These are phyloP conservation scores for Sordariomycetes sp. DNA, from an alignment of 2,329 filamentous ascomycete genomes.

Conservation along the genomic window DNA sequence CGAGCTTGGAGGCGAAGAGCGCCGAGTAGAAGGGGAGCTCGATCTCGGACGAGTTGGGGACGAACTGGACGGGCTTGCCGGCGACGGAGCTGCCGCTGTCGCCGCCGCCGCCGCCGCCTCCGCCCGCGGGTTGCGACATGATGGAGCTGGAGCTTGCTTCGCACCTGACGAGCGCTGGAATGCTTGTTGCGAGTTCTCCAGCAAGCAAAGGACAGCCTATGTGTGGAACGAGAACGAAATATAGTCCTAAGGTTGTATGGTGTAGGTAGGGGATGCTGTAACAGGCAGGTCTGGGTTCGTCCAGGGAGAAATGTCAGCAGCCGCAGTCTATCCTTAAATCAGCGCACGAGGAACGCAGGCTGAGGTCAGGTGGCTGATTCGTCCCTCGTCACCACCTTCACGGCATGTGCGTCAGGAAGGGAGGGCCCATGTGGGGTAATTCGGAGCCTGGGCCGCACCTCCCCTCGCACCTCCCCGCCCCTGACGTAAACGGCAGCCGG, in stretches of 20 bases:
- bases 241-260: too few relatives aligned
- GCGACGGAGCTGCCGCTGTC: slow-evolving; percentile 1
- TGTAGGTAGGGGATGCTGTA: too few relatives aligned
- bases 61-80: slow-evolving; percentile 46
- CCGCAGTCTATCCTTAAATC: not conserved
- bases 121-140: not conserved
- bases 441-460: not conserved
- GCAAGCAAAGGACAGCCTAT: too few relatives aligned
- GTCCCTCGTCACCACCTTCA: not conserved
- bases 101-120: not conserved
- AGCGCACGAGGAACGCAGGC: not conserved
- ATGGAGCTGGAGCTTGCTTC: not conserved
- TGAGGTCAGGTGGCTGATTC: not conserved
- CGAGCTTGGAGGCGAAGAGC: slow-evolving; percentile 86
- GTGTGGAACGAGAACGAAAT: too few relatives aligned
- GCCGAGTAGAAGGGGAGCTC: slow-evolving; percentile 91
- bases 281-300: too few relatives aligned
- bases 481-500: not conserved
- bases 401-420: not conserved
- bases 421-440: not conserved
- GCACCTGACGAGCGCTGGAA: too few relatives aligned
- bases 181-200: too few relatives aligned
- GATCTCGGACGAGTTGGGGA: slow-evolving; percentile 85
- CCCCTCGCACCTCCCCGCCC: not conserved
- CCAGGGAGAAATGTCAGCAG: not conserved